Base-by-base conservation (phyloP, 495 filamentous ascomycete species). In the Daldinia decipiens region DNA sequence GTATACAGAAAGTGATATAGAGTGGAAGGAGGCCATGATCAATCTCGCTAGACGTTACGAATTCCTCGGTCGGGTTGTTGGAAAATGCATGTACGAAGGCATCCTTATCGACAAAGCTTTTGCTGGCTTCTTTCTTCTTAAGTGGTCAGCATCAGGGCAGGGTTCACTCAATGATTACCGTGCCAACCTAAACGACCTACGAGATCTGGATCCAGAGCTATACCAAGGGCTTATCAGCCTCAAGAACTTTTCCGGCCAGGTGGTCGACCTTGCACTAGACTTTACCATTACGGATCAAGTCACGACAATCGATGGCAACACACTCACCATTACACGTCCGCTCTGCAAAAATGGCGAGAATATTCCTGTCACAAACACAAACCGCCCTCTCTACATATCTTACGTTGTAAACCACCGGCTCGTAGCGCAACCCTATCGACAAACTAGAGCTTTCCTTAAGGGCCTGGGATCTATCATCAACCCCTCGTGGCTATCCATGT, bases 51-150 rank as follows among this genome's bases (percentile, higher is more conserved):
- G 86, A 62, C 87, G 90, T 9, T 98, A 94, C 75, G 95, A 98
- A 74, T 99, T 99, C 69, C 82, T 97, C 0, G 95, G 95, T 11
- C 89, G 95, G 6, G 86, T 98, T 29, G 90, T 99, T 47, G 95
- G 95, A 3, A 99, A 99, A 78, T 99, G 95, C 79, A 84, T 99
- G 59, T 99, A 99, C 72, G 95, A 99, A 80, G 94, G 95, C 1
- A 98, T 99, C 54, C 85, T 99, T 11, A 90, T 98, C 59, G 94
- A 99, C 77, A 91, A 98, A 71, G 85, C 87, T 63, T 99, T 99
- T 80, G 95, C 95, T 2, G 89, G 92, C 2, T 98, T 98, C 80
- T 99, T 99, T 83, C 87, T 99, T 5, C 86, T 97, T 39, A 97
- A 97, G 75, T 99, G 95, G 95, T 87, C 93, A 9, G 83, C 94